Conservation (phyloP, 179 eudicot genomes). For the Drosera spatulata region DNA sequence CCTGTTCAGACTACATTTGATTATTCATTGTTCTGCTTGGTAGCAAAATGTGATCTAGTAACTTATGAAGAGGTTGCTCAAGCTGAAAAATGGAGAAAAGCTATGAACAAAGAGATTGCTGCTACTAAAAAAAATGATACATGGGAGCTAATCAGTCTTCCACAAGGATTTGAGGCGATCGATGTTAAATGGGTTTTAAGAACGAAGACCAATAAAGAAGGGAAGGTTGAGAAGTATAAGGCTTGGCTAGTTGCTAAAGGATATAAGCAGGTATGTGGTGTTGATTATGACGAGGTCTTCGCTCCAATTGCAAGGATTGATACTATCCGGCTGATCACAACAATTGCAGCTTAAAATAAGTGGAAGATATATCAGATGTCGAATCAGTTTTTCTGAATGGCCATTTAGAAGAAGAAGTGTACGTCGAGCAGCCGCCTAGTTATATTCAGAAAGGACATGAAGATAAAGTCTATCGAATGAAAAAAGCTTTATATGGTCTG, state of each 20-base stretch:
- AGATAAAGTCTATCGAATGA: neutral
- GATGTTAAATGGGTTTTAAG: neutral
- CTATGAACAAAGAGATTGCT: neutral
- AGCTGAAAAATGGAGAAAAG: neutral
- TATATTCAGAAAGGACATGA: neutral
- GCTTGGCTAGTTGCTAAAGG: neutral
- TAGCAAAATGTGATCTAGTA: too few species aligned
- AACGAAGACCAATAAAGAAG: neutral
- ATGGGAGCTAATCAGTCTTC: neutral
- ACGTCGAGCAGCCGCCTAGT: neutral
- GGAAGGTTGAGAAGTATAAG: neutral
- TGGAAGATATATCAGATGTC: slow-evolving; percentile 6
- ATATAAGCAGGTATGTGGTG: neutral
- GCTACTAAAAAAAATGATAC: neutral
- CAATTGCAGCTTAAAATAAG: neutral
- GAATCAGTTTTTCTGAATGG: neutral
- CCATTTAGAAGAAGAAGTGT: neutral
- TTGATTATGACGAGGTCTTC: neutral
- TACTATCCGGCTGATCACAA: neutral
- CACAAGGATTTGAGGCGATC: neutral
- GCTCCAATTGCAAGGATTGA: neutral
- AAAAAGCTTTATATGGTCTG: neutral
- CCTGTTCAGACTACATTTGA: too few species aligned
- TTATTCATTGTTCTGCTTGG: too few species aligned
- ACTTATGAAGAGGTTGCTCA: too few species aligned